A percentile compares a stretch with the other conserved stretches of the same genome.
Evolutionary conservation across 2,329 filamentous ascomycete genomes (phyloP).

Genomic region (Penicillium freii): DNA sequence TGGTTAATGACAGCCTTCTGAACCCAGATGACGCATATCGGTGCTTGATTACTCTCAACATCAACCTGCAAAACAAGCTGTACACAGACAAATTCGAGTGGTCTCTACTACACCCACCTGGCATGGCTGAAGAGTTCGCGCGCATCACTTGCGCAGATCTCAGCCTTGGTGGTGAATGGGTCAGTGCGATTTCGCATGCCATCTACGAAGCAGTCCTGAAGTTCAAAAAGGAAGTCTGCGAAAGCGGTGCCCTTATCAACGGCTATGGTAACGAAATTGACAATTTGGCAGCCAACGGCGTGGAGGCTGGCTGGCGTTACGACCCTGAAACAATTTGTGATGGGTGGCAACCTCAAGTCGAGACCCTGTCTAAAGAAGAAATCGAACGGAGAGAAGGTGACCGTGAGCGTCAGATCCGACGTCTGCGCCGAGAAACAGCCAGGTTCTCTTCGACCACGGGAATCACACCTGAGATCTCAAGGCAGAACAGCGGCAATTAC

Average conservation of each 20-base stretch:
- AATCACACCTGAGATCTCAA: constrained; percentile 73
- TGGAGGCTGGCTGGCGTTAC: constrained; percentile 93
- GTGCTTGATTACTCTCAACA: constrained; percentile 84
- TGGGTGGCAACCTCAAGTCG: constrained; percentile 80
- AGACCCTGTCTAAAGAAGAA: constrained; percentile 84
- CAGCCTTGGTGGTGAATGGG: constrained; percentile 86
- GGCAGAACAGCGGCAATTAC: constrained; percentile 50
- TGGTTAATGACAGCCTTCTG: constrained; percentile 66
- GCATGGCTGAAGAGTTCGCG: constrained; percentile 88
- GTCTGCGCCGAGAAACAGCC: constrained; percentile 85
- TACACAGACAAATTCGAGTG: constrained; percentile 98
- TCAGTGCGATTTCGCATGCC: constrained; percentile 88
- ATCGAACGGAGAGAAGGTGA: constrained; percentile 97
- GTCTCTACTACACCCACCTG: constrained; percentile 88
- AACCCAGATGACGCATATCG: constrained; percentile 94
- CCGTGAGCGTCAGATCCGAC: constrained; percentile 82
- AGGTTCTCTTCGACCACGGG: constrained; percentile 84
- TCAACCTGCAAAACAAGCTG: constrained; percentile 85
- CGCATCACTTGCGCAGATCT: constrained; percentile 90
- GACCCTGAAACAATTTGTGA: constrained; percentile 85
- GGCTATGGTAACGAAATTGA: constrained; percentile 70
- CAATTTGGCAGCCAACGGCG: constrained; percentile 77
- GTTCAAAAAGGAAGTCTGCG: constrained; percentile 93
- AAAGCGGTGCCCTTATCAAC: constrained; percentile 77
- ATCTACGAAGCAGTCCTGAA: constrained; percentile 94